Evolutionary conservation across 2,329 filamentous ascomycete species (phyloP).

Genomic region (Curvularia sp.): DNA sequence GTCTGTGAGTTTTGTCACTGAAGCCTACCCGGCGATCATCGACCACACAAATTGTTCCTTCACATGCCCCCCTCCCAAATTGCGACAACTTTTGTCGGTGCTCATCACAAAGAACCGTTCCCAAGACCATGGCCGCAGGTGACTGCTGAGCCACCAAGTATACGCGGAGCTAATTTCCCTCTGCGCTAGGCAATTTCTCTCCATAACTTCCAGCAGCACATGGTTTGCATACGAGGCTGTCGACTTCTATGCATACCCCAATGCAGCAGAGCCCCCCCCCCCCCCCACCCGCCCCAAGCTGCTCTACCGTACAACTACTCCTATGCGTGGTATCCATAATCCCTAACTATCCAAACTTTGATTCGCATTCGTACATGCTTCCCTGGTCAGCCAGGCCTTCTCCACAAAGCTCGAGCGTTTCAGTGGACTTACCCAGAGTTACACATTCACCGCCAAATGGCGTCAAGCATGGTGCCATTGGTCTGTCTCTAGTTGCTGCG

Average conservation of each 20-base stretch:
- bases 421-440: conserved; percentile 20
- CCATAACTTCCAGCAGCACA: conserved; percentile 4
- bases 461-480: conserved; percentile 6
- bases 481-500: background rate
- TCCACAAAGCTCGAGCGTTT: conserved; percentile 28
- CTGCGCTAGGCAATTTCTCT: conserved; percentile 17
- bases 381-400: conserved; percentile 17
- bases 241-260: conserved; percentile 8
- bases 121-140: conserved; percentile 23
- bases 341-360: background rate
- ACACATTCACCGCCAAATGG: conserved; percentile 27
- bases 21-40: conserved; percentile 39
- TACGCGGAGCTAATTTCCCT: conserved; percentile 12
- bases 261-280: conserved; percentile 7
- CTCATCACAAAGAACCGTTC: conserved; percentile 23
- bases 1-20: conserved; percentile 36
- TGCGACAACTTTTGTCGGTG: conserved; percentile 19
- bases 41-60: conserved; percentile 34
- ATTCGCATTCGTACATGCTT: conserved; percentile 18
- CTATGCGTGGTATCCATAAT: conserved; percentile 6
- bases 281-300: conserved; percentile 10
- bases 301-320: conserved; percentile 1
- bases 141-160: conserved; percentile 18
- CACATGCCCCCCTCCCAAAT: conserved; percentile 20
- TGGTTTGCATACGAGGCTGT: conserved; percentile 1